These are phyloP conservation scores for Neostapfia colusana DNA, from an alignment of 176 grass and related monocot genomes.

Conservation along the genomic window DNA sequence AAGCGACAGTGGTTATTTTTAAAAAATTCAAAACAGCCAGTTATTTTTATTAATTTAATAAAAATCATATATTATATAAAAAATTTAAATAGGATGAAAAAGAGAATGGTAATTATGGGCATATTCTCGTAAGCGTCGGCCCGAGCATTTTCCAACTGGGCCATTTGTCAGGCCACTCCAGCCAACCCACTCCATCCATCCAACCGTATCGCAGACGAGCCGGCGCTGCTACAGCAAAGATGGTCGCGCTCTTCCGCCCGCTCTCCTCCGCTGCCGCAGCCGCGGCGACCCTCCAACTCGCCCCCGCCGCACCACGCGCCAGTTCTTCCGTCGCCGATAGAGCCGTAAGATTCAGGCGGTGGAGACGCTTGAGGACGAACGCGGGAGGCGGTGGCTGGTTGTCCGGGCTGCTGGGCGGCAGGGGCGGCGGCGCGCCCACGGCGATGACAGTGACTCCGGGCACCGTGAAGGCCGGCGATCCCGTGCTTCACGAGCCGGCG, in stretches of 20 bases:
- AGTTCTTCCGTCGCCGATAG: background rate
- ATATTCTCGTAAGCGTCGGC: background rate
- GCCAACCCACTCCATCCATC: background rate
- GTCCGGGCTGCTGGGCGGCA: conserved; percentile 46
- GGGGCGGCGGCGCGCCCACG: conserved; percentile 30
- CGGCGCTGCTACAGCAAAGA: background rate
- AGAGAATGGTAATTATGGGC: background rate
- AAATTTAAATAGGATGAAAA: too few relatives aligned
- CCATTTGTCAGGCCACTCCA: background rate
- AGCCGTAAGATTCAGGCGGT: background rate
- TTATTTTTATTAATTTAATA: too few relatives aligned
- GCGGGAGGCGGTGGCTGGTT: conserved; percentile 51
- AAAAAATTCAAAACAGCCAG: too few relatives aligned
- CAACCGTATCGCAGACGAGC: background rate
- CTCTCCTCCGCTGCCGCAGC: background rate
- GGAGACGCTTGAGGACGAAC: conserved; percentile 33
- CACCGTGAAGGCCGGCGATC: conserved; percentile 80
- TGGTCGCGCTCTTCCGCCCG: conserved; percentile 44
- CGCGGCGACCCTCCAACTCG: background rate
- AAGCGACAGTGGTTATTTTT: too few relatives aligned
- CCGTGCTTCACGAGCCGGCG: conserved; percentile 82
- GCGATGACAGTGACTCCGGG: conserved; percentile 56
- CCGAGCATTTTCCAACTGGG: background rate
- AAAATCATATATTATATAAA: too few relatives aligned
- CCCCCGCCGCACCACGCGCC: background rate